A percentile compares a stretch with the other conserved stretches of the same genome.
Evolutionary conservation across 495 filamentous ascomycete genomes (phyloP).

Genomic region (Xylaria sp.): DNA sequence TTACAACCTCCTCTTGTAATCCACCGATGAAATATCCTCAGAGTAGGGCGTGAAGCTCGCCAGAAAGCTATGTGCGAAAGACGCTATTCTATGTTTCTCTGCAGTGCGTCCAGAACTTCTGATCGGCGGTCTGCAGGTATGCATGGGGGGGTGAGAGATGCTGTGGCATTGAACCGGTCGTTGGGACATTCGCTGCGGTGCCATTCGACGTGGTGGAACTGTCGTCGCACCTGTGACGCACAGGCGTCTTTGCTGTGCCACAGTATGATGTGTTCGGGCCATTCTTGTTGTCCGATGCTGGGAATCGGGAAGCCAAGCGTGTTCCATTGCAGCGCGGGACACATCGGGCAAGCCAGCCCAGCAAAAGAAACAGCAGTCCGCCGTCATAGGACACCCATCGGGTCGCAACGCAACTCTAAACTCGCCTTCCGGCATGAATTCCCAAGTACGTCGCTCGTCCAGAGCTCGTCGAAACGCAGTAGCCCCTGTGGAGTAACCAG

Average conservation of each 20-base stretch:
- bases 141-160: neutral
- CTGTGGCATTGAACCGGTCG: conserved; percentile 22
- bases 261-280: conserved; percentile 20
- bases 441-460: conserved; percentile 14
- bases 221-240: conserved; percentile 14
- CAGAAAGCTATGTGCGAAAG: neutral
- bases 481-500: conserved; percentile 15
- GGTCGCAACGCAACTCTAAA: conserved; percentile 12
- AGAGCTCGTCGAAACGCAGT: conserved; percentile 15
- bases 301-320: conserved; percentile 9
- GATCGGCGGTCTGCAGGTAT: conserved; percentile 18
- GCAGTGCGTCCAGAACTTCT: conserved; percentile 20
- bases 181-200: conserved; percentile 12
- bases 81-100: conserved; percentile 9
- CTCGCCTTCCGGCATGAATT: conserved; percentile 25
- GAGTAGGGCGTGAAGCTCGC: neutral
- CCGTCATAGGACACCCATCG: conserved; percentile 21
- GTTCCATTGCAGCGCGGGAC: conserved; percentile 24
- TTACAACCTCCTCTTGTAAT: conserved; percentile 2
- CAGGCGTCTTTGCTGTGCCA: conserved; percentile 8
- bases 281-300: conserved; percentile 22
- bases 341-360: conserved; percentile 12
- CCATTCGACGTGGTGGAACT: conserved; percentile 9
- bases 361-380: conserved; percentile 14
- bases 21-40: neutral